Percentiles rank a stretch among this genome's conserved stretches.
Conservation (phyloP, 1,284 basidiomycete genomes). For the Mycena sp. region DNA sequence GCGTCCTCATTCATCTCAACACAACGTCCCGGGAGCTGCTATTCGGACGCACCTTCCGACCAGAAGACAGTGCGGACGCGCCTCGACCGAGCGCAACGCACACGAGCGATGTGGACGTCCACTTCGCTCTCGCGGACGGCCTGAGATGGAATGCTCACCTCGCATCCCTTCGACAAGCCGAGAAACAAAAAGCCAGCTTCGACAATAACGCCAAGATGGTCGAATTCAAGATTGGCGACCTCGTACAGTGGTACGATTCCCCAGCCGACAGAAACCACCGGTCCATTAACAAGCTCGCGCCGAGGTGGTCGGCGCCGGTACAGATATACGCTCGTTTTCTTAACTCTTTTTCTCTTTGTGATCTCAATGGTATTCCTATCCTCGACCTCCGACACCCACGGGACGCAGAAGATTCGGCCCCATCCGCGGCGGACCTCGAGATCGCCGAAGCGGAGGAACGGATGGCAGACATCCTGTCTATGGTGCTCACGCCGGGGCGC, state of each 20-base stretch:
- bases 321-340: slow-evolving; percentile 19
- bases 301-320: slow-evolving; percentile 17
- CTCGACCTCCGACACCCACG: slow-evolving; percentile 5
- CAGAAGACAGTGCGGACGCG: background rate
- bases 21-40: slow-evolving; percentile 13
- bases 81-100: background rate
- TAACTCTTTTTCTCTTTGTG: slow-evolving; percentile 23
- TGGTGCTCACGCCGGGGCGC: background rate
- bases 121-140: slow-evolving; percentile 6
- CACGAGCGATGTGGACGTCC: background rate
- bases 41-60: slow-evolving; percentile 7
- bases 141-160: slow-evolving; percentile 9
- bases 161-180: background rate
- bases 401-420: background rate
- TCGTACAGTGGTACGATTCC: slow-evolving; percentile 23
- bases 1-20: slow-evolving; percentile 12
- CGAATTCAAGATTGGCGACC: slow-evolving; percentile 12
- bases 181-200: slow-evolving; percentile 5
- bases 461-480: background rate
- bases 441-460: background rate
- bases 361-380: slow-evolving; percentile 8
- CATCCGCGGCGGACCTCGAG: background rate
- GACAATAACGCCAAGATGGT: background rate
- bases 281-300: slow-evolving; percentile 13
- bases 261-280: background rate